A percentile compares a stretch with the other conserved stretches of the same genome.
Conservation (phyloP, 148 eudicot species). For the Arbutus unedo region DNA sequence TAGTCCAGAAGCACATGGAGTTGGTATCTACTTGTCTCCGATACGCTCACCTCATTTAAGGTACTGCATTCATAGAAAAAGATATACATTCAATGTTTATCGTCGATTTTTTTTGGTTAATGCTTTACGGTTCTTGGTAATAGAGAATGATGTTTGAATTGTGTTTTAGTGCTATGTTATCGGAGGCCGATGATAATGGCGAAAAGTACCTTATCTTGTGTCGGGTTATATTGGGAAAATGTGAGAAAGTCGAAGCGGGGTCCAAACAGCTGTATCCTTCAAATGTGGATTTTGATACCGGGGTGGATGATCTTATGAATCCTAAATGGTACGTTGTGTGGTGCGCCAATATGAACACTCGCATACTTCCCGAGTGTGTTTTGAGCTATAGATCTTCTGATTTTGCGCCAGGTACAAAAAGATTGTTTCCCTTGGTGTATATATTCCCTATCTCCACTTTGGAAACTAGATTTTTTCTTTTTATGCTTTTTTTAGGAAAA, state of each 20-base stretch:
- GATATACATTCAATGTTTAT: not conserved
- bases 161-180: slow-evolving; percentile 41
- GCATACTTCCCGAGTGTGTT: slow-evolving; percentile 59
- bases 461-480: not conserved
- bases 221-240: slow-evolving; percentile 55
- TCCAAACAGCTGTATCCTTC: slow-evolving; percentile 57
- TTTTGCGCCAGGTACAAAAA: slow-evolving; percentile 31
- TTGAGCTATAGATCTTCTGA: slow-evolving; percentile 51
- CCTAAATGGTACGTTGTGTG: slow-evolving; percentile 66
- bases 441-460: not conserved
- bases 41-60: slow-evolving; percentile 34
- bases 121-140: not conserved
- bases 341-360: slow-evolving; percentile 60
- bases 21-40: slow-evolving; percentile 58
- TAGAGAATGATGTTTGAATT: slow-evolving; percentile 14
- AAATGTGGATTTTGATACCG: slow-evolving; percentile 43
- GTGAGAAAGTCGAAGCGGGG: slow-evolving; percentile 54
- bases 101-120: not conserved
- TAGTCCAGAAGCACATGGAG: slow-evolving; percentile 36
- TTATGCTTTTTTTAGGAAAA: slow-evolving; percentile 23
- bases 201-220: slow-evolving; percentile 60
- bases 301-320: slow-evolving; percentile 51
- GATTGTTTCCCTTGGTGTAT: not conserved
- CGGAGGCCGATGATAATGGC: slow-evolving; percentile 53
- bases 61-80: slow-evolving; percentile 18